Evolutionary conservation across 306 rosid species (phyloP), one percentile per base, ranked within the genome.

Genomic region (Cicer arietinum): DNA sequence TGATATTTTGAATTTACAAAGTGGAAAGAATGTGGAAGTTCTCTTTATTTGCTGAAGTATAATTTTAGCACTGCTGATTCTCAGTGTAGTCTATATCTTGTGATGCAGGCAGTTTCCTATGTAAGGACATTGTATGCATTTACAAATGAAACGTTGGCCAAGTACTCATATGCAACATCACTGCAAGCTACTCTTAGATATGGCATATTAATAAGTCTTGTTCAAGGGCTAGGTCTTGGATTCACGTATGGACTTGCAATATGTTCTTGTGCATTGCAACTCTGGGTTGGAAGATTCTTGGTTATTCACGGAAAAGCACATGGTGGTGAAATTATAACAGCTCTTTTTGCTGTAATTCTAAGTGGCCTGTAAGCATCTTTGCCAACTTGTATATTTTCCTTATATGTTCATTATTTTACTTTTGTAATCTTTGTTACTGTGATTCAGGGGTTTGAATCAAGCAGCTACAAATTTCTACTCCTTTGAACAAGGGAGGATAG

Each of bases 171-270:
- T 74, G 99, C 99, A 57, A 92, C 99, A 30, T 95, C 99, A 57
- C 89, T 95, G 62, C 99, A 95, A 90, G 99, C 99, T 86, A 95
- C 99, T 79, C 88, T 95, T 60, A 88, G 99, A 86, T 95, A 95
- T 88, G 99, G 99, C 54, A 95, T 95, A 86, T 84, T 95, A 83
- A 95, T 95, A 77, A 95, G 99, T 84, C 96, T 95, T 64, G 99
- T 95, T 81, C 99, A 95, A 92, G 99, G 99, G 73, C 99, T 95
- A 79, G 99, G 99, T 71, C 98, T 95, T 80, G 98, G 99, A 79
- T 95, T 95, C 86, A 95, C 99, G 0, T 95, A 95, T 80, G 99
- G 99, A 53, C 97, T 95, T 84, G 99, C 99, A 71, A 95, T 95
- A 79, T 95, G 99, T 82, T 95, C 99, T 37, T 95, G 99, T 85